A percentile compares a stretch with the other conserved stretches of the same genome.
Evolutionary conservation across 768 basidiomycete species (phyloP).

Genomic region (Auriscalpium microsporum): DNA sequence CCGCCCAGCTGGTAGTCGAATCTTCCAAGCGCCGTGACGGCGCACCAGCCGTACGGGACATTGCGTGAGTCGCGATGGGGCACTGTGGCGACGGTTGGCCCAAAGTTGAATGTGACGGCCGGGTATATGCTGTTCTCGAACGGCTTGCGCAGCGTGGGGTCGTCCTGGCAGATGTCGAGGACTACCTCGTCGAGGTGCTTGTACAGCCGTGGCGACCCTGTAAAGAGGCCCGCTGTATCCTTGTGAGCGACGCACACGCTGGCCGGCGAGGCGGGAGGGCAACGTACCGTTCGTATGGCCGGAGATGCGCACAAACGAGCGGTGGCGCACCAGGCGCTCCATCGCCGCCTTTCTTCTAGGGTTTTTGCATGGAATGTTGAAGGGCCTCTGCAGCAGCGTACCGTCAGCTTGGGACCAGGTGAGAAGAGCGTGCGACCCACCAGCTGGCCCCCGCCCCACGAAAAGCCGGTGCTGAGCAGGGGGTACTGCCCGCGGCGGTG

Average conservation of each 20-base stretch:
- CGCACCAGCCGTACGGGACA: constrained; percentile 7
- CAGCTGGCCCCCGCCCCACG: not conserved
- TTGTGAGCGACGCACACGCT: no score
- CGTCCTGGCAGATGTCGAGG: not conserved
- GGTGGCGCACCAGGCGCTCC: not conserved
- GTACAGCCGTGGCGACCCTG: not conserved
- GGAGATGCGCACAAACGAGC: not conserved
- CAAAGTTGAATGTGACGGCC: constrained; percentile 12
- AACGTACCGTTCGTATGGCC: not conserved
- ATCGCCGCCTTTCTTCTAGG: no score
- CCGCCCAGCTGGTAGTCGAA: constrained; percentile 13
- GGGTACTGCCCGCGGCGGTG: not conserved
- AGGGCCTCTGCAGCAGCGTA: not conserved
- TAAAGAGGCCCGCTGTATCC: not conserved
- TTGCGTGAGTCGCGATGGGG: constrained; percentile 10
- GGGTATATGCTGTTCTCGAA: constrained; percentile 14
- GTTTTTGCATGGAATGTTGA: not conserved
- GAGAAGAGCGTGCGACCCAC: no score
- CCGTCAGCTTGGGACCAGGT: no score
- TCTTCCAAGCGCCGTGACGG: constrained; percentile 8
- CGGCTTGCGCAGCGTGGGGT: not conserved
- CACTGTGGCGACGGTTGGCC: not conserved
- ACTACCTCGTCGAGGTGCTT: not conserved
- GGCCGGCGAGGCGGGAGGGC: no score
- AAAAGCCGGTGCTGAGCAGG: not conserved